Base-by-base conservation (phyloP, 164 flowering plant species). In the Hamamelis virginiana region DNA sequence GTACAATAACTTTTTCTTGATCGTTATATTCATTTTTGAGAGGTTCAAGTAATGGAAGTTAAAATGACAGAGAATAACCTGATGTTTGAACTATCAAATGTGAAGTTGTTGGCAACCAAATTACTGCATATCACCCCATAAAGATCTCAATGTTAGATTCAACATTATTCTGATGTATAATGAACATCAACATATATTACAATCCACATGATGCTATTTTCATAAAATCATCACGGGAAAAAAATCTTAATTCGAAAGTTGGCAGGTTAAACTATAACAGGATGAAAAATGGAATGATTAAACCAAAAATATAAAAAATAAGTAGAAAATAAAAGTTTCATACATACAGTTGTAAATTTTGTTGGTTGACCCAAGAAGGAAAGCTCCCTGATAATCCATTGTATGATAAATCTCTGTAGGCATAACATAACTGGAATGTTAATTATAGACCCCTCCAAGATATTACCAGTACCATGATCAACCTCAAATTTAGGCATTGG, bases 361-460 rank as follows among this genome's bases (percentile, higher is more conserved):
- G 56, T 21, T 69, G 44, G 25, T 53, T 72, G 44, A 81, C 71
- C 96, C 94, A 92, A 56, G 90, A 74, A 67, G 97, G 96, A 72
- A 92, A 70, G 77, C 74, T 83, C 73, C 94, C 96, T 10, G 82
- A 78, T 64, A 92, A 59, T 62, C 64, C 65, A 69, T 92, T 92
- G 84, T 90, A 92, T 55, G 97, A 92, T 55, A 92, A 73, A 77
- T 92, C 97, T 74, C 96, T 92, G 89, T 77, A 80, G 47, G 51
- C 6, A 82, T 47, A 58, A 56, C 1, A 60, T 4, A 15, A 25
- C 15, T 23, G 6, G 38, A 62, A 1, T 38, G 33, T 51, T 25
- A 67, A 33, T 0, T 1, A 53, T 23, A 15, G 27, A 1, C 25
- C n/a, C 55, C 8, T 19, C 22, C 61, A 38, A 55, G 9, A 2